Conservation (phyloP, 176 grass and related monocot genomes). For the Carex kokanica region DNA sequence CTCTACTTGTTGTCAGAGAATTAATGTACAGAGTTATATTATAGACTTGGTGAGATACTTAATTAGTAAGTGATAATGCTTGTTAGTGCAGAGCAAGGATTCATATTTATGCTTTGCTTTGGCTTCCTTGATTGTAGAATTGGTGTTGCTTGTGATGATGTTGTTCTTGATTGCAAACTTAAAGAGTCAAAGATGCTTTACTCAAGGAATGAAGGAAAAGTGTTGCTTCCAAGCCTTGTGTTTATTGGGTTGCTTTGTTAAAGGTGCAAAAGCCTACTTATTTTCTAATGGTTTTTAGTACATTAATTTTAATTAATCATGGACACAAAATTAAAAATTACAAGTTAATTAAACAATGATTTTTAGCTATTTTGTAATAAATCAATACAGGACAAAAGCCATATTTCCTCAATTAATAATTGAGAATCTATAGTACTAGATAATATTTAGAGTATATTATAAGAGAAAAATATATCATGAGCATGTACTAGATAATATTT, state of each 20-base stretch:
- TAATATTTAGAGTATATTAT: too few species aligned
- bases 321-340: neutral
- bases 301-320: neutral
- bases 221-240: constrained; percentile 12
- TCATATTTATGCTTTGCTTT: constrained; percentile 34
- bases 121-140: constrained; percentile 10
- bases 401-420: too few species aligned
- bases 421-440: too few species aligned
- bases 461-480: too few species aligned
- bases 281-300: neutral
- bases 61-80: neutral
- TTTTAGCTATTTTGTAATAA: too few species aligned
- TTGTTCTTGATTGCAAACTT: neutral
- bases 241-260: neutral
- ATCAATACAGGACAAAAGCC: too few species aligned
- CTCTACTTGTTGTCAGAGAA: neutral
- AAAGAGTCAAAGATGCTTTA: constrained; percentile 26
- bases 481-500: too few species aligned
- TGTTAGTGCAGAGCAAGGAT: neutral
- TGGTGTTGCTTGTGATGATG: constrained; percentile 11
- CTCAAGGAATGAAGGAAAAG: neutral
- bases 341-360: too few species aligned
- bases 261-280: neutral
- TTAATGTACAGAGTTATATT: constrained; percentile 7
- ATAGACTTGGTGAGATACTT: neutral